Evolutionary conservation across 2,329 filamentous ascomycete species (phyloP).

Genomic region (Fusarium anguioides): DNA sequence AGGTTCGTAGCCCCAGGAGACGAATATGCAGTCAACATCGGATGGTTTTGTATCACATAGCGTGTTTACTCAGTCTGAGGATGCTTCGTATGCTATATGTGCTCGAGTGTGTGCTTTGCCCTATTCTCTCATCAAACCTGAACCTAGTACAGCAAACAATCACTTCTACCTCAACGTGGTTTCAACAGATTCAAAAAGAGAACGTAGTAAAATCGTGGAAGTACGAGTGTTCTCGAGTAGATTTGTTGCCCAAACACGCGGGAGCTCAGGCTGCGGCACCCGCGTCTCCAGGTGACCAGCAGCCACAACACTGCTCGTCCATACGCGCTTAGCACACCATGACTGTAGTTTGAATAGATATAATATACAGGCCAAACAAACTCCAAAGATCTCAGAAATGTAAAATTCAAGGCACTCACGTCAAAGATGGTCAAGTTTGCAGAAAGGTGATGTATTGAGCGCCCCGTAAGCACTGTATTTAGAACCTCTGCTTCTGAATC

Average conservation of each 20-base stretch:
- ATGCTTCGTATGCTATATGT: background rate
- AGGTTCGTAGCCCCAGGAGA: background rate
- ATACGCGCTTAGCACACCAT: background rate
- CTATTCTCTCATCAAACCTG: background rate
- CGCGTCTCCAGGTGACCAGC: background rate
- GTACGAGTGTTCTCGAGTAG: background rate
- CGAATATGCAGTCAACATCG: background rate
- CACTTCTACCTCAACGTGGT: background rate
- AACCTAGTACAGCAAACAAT: background rate
- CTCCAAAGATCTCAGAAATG: background rate
- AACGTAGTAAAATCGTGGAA: accelerated
- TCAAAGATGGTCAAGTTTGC: slow-evolving; percentile 7
- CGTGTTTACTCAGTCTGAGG: background rate
- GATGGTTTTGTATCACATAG: accelerated
- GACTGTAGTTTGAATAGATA: too few relatives aligned
- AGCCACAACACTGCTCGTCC: background rate
- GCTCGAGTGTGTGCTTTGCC: slow-evolving; percentile 12
- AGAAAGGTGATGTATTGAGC: background rate
- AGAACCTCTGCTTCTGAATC: background rate
- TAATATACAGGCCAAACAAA: accelerated
- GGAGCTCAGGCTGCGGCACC: background rate
- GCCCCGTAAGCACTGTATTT: too few relatives aligned
- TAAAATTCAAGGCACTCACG: slow-evolving; percentile 1
- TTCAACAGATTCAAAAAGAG: accelerated
- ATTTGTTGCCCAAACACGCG: background rate